Base-by-base conservation (phyloP, 169 alveolate genomes). In the Cryptosporidium ryanae region DNA sequence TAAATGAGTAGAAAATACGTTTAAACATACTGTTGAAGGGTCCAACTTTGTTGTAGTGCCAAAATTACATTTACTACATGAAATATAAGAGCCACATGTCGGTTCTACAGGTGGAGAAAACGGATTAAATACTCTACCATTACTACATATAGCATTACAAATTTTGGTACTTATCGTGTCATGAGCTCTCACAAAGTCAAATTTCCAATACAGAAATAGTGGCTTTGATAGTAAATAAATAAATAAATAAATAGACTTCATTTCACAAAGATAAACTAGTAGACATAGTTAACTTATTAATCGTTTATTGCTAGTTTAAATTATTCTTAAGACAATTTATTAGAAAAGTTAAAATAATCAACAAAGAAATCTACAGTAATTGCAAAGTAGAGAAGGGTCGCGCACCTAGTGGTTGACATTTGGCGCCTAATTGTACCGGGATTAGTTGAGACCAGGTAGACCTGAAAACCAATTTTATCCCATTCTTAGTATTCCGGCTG, bases 401-500 rank as follows among this genome's bases (percentile, higher is more conserved):
- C 66, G 67, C 55, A 70, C 1, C 27, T 27, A 70, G 25, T 49
- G 23, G 34, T n/a, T 50, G 55, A 55, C 65, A 52, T 7, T 32
- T 70, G 59, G 84, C 65, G 66, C 61, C 52, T 1, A 6, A n/a
- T 1, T 29, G 65, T 48, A 66, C 65, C 57, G 29, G n/a, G 50
- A 15, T 32, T 6, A 29, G 6, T 6, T 17, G 32, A 2, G 25
- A 5, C n/a, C 7, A 27, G 52, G 31, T 27, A 18, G 27, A 38
- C 8, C 3, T 6, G 46, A 38, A 38, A 4, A 6, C 38, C 31
- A 21, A 57, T 32, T 38, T 90, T 71, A 95, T 15, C 96, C 94
- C 64, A 93, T 95, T 91, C 95, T 93, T 57, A 97, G 81, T 54
- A 97, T 93, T 43, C 99, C 99, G 52, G 99, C 98, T 10, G 99